Evolutionary conservation across 139 green algal genomes (phyloP), one percentile per base, ranked within the genome.

Genomic region (Zygnema cylindricum): DNA sequence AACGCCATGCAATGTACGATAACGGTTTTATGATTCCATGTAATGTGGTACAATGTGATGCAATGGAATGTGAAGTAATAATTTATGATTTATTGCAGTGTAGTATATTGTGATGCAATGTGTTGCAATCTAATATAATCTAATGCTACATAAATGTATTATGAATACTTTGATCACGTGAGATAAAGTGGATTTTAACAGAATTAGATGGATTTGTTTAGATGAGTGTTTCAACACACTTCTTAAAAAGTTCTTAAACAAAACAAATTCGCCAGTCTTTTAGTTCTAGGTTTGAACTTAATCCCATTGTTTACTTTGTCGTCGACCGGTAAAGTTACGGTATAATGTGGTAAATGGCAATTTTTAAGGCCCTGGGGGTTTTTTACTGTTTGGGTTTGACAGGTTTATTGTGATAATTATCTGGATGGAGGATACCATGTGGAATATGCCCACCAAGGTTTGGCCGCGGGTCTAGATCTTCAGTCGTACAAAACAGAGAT

Each of bases 321-420:
- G 57, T 73, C 57, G 25, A 73, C 30, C 57, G 57, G 30, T 25
- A 35, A 30, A 73, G 30, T 73, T 25, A 73, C 57, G 25, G 57
- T 30, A 25, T 30, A 25, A 35, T 30, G 30, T 30, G 30, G 30
- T 73, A 35, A 25, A 35, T 30, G 57, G 30, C 57, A 25, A 73
- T 35, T 35, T 30, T 73, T 30, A 73, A 30, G 30, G 57, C 57
- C 21, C 11, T 7, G 71, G 7, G 71, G 7, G 71, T 11, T 3
- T 7, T 23, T 79, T 7, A 43, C 11, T 7, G 3, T 3, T 7
- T 16, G 16, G 71, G 3, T 79, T 41, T 7, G 11, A 16, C 71
- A 79, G 71, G 71, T 79, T 7, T 95, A 94, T 69, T 84, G 55
- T 16, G 94, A 95, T 82, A 96, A 96, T 81, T 96, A 95, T 69